Evolutionary conservation across 1,284 basidiomycete species (phyloP), one percentile per base, ranked within the genome.

Genomic region (Volvariella volvacea): DNA sequence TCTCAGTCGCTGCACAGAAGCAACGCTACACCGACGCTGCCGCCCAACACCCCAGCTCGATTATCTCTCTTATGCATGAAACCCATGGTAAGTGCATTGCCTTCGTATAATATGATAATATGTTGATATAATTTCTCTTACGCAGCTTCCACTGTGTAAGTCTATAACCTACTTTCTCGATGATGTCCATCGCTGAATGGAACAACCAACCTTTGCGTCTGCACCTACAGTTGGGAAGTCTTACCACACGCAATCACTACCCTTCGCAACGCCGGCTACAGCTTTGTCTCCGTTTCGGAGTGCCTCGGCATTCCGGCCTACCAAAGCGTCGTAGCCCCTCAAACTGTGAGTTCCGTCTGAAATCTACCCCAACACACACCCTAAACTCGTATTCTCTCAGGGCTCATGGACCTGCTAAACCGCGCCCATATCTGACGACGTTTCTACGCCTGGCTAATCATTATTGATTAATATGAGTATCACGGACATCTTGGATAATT

Each of bases 241-340:
- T 52, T 65, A 6, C 63, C 61, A 2, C 59, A 59, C 33, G 66
- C 57, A 8, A 66, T 69, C 45, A 20, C 55, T 21, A 52, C 57
- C 21, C 46, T 68, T 37, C 52, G 63, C 42, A 51, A 47, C 2
- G 65, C 65, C 4, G 66, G 71, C 3, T 73, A 73, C 53, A 58
- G 54, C 4, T 60, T 74, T 17, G 70, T 70, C 17, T 68, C 68
- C 22, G 55, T 73, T 9, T 62, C 71, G 7, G 67, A 72, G 44
- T 75, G 71, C 52, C 56, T 72, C 3, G 68, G 65, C 4, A 50
- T 62, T 10, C 50, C 53, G 4, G 57, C 68, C 1, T 71, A 72
- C 50, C 62, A 66, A 32, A 57, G 52, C 17, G 49, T 59, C 4
- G 55, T 49, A 10, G n/a, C 54, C 7, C 59, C 56, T 14, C 6